These are phyloP conservation scores for Trypanosoma rangeli DNA, from an alignment of 208 protist genomes.

Conservation along the genomic window DNA sequence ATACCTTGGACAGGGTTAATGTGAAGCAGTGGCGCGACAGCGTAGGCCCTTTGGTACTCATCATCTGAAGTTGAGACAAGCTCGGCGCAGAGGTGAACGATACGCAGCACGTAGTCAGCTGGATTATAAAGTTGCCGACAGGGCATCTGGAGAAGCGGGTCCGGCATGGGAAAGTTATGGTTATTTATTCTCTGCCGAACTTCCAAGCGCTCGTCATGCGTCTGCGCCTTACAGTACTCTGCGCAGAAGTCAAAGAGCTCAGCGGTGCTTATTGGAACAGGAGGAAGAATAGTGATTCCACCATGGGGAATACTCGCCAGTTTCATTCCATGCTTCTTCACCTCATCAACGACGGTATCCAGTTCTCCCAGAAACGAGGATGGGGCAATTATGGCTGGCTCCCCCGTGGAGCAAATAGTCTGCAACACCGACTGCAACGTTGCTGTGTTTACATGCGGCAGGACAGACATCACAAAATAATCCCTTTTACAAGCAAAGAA, in stretches of 20 bases:
- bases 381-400: conserved; percentile 58
- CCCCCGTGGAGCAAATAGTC: conserved; percentile 62
- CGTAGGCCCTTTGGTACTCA: conserved; percentile 24
- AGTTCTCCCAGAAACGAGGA: conserved; percentile 57
- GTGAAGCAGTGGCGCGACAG: conserved; percentile 58
- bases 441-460: conserved; percentile 5
- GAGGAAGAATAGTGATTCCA: conserved; percentile 67
- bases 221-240: conserved; percentile 49
- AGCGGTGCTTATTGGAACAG: conserved; percentile 53
- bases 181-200: conserved; percentile 33
- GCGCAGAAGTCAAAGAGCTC: conserved; percentile 59
- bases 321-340: conserved; percentile 55
- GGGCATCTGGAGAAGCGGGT: conserved; percentile 21
- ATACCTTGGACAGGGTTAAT: conserved; percentile 63
- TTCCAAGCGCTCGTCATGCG: conserved; percentile 38
- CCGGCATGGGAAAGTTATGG: conserved; percentile 4
- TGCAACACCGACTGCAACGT: conserved; percentile 27
- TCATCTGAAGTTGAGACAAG: conserved; percentile 24
- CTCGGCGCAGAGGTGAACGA: conserved; percentile 58
- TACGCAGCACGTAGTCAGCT: conserved; percentile 60
- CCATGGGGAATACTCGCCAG: conserved; percentile 67
- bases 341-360: conserved; percentile 61
- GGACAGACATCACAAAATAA: conserved; percentile 18
- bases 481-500: conserved; percentile 10
- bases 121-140: conserved; percentile 62